Evolutionary conservation across 768 basidiomycete genomes (phyloP).

Genomic region (Chalciporus chontae): DNA sequence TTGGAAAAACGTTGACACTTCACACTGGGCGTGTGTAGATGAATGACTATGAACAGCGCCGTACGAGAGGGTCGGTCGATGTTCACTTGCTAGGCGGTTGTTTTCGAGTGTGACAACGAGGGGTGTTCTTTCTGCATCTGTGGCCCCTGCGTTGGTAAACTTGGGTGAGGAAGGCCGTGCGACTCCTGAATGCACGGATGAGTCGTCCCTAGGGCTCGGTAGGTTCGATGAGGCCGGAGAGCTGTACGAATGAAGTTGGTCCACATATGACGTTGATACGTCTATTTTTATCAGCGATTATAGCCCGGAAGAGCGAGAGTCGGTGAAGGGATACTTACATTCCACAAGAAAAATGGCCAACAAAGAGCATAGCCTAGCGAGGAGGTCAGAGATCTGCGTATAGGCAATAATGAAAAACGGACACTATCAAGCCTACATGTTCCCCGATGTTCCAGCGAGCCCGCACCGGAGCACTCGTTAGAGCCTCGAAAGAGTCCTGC

Average conservation of each 20-base stretch:
- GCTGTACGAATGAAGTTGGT: conserved; percentile 59
- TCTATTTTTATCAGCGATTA: conserved; percentile 39
- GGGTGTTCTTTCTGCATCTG: conserved; percentile 17
- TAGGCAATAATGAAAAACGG: conserved; percentile 28
- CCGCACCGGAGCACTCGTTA: conserved; percentile 46
- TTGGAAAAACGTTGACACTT: conserved; percentile 22
- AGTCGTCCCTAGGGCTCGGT: conserved; percentile 26
- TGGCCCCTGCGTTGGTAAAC: neutral
- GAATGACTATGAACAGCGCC: conserved; percentile 10
- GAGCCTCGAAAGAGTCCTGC: conserved; percentile 67
- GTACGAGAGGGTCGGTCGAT: conserved; percentile 13
- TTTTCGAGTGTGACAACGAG: conserved; percentile 10
- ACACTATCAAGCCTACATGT: conserved; percentile 75
- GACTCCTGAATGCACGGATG: conserved; percentile 7
- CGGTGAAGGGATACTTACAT: conserved; percentile 50
- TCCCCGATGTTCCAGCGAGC: conserved; percentile 48
- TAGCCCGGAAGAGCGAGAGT: neutral
- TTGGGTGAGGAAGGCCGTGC: conserved; percentile 4
- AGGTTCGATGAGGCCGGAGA: conserved; percentile 46
- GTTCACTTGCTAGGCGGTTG: neutral
- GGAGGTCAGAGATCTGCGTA: neutral
- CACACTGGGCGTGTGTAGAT: conserved; percentile 1
- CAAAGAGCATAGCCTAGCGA: conserved; percentile 56
- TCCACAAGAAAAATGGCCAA: conserved; percentile 75
- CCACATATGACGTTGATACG: conserved; percentile 71